A percentile compares a stretch with the other conserved stretches of the same genome.
phyloP scores from a whole-genome alignment of 2,329 filamentous ascomycete species.

The Clonostachys byssicola region DNA sequence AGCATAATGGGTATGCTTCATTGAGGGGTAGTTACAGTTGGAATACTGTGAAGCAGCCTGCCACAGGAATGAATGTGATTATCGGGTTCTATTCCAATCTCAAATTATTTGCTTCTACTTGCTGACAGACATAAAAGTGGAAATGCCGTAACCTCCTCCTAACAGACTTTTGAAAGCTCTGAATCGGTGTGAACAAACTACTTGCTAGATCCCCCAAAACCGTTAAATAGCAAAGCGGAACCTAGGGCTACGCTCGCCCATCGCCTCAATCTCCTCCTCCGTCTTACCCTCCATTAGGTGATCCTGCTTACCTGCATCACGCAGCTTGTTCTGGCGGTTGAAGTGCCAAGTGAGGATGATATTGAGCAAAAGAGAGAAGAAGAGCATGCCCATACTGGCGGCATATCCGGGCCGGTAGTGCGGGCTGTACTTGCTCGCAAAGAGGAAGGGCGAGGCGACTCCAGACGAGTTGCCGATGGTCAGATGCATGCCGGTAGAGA shows the following conservation, averaged over 20 bases:
- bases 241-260: slow-evolving; percentile 33
- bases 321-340: slow-evolving; percentile 23
- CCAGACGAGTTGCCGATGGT: slow-evolving; percentile 93
- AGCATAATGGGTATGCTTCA: no score
- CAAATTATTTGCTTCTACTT: no score
- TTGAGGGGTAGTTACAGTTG: no score
- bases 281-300: slow-evolving; percentile 31
- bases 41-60: no score
- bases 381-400: slow-evolving; percentile 61
- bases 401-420: slow-evolving; percentile 71
- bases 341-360: slow-evolving; percentile 19
- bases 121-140: no score
- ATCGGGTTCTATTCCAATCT: no score
- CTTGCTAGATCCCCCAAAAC: no score
- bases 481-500: slow-evolving; percentile 83
- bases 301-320: slow-evolving; percentile 28
- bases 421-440: slow-evolving; percentile 54
- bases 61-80: no score
- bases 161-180: no score
- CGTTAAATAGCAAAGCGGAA: slow-evolving; percentile 21
- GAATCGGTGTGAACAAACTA: no score
- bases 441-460: slow-evolving; percentile 80
- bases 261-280: slow-evolving; percentile 31
- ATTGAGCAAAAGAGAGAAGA: slow-evolving; percentile 20
- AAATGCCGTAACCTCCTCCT: no score